Evolutionary conservation across 495 filamentous ascomycete genomes (phyloP), one percentile per base, ranked within the genome.

Genomic region (Oidiodendron maius): DNA sequence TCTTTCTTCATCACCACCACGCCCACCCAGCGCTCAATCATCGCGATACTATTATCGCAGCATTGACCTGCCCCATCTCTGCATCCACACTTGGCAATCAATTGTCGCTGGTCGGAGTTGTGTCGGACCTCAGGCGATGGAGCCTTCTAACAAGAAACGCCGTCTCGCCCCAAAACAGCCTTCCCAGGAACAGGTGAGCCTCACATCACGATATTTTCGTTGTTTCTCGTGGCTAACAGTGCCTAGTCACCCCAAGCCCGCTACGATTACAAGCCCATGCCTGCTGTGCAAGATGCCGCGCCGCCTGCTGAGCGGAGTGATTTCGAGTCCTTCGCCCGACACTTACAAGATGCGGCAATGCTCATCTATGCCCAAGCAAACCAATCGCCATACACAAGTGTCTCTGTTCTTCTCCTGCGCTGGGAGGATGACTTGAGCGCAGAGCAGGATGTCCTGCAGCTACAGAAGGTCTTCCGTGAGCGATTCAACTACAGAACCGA

Each of bases 271-370:
- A 44, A 54, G 42, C 45, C 55, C 37, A 32, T 52, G 30, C 51
- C 52, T 10, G 44, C 51, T 23, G 44, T 50, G 12, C 52, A 51
- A 47, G 50, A 55, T 45, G 42, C 51, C 5, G 56, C 50, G 3
- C 49, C 57, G 17, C 59, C 53, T 48, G 52, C 56, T 24, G 53
- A 59, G 47, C 56, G 52, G 34, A 71, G 71, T 52, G 74, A 75
- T 48, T 79, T 79, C 64, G 75, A 79, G 55, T 68, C 71, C 25
- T 79, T 77, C 51, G 74, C 74, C 17, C 67, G 75, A 9, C 75
- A 79, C 61, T 69, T 79, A 22, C 75, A 79, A 57, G 75, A 79
- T 69, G 74, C 74, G 11, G 71, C 74, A 40, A 76, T 52, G 45
- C 57, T 56, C 52, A 53, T 60, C 5, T 71, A 75, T 49, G 65